Evolutionary conservation across 345 rosid genomes (phyloP), one percentile per base, ranked within the genome.

Genomic region (Gynandropsis gynandra): DNA sequence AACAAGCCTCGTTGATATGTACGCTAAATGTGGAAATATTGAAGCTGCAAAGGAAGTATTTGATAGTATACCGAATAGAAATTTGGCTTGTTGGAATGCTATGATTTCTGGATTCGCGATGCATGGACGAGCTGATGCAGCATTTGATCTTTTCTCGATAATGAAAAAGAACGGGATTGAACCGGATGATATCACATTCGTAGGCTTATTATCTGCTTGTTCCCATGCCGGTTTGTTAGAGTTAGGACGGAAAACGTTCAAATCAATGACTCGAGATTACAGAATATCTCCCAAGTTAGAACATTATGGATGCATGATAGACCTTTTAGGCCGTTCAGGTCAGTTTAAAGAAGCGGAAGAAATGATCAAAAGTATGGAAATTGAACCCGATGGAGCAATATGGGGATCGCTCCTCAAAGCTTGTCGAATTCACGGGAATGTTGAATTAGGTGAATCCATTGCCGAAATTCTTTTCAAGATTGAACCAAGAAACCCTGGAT

Each of bases 331-430:
- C 29, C 70, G 64, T 66, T 78, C 70, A 2, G 90, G 90, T 52
- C 49, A 70, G 55, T 78, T 82, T 44, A 78, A 71, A 54, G 95
- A 84, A 67, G 86, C 74, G 1, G 78, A 76, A 64, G 65, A 73
- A 32, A 18, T 80, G 56, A 68, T 80, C 38, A 55, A 59, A 19
- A 59, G 42, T 5, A 80, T 81, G 96, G 61, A 62, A 62, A 65
- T 79, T 69, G 63, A 76, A 13, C 87, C 84, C 0, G 89, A 82
- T 72, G 84, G 71, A 40, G 82, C 84, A 40, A 78, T 82, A 17
- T 88, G 95, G 88, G 77, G 88, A 54, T 84, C 90, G 34, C 62
- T 81, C 43, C 83, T 84, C 42, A 80, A 76, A 57, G 85, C 87
- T 34, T 81, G 88, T 69, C 67, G 76, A 59, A 65, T 52, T 48